Conservation (phyloP, 192 early-diverging fungal species). For the Coemansia sp. region DNA sequence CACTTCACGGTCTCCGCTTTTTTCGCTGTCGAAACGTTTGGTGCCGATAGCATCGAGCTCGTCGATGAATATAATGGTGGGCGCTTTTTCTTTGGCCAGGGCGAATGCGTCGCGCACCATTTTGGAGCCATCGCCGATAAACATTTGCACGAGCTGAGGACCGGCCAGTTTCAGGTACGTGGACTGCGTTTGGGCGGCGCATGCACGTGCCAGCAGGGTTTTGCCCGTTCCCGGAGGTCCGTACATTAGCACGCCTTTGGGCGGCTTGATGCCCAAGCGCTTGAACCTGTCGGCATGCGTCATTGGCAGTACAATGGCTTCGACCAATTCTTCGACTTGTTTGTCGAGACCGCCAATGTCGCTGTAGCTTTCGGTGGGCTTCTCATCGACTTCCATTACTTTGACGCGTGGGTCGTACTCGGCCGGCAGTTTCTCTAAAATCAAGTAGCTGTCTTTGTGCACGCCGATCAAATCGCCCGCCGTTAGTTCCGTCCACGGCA, state of each 20-base stretch:
- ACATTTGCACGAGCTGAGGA: conserved; percentile 96
- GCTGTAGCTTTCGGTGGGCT: conserved; percentile 96
- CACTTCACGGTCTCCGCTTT: conserved; percentile 97
- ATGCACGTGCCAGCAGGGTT: conserved; percentile 95
- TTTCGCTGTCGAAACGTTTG: conserved; percentile 98
- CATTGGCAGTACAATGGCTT: conserved; percentile 85
- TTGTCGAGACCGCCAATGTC: conserved; percentile 91
- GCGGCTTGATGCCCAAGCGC: conserved; percentile 83
- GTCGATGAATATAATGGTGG: conserved; percentile 98
- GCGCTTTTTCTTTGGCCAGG: conserved; percentile 96
- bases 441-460: conserved; percentile 96
- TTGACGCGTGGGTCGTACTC: conserved; percentile 99
- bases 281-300: conserved; percentile 83
- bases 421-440: conserved; percentile 93
- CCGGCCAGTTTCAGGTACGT: conserved; percentile 96
- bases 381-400: conserved; percentile 99
- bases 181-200: conserved; percentile 95
- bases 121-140: conserved; percentile 97
- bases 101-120: conserved; percentile 97
- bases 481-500: conserved; percentile 81
- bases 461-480: conserved; percentile 98
- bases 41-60: conserved; percentile 98
- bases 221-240: conserved; percentile 84
- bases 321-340: conserved; percentile 84
- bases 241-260: conserved; percentile 84